phyloP scores from a whole-genome alignment of 2,329 filamentous ascomycete species.

The Ophiocordyceps unilateralis region DNA sequence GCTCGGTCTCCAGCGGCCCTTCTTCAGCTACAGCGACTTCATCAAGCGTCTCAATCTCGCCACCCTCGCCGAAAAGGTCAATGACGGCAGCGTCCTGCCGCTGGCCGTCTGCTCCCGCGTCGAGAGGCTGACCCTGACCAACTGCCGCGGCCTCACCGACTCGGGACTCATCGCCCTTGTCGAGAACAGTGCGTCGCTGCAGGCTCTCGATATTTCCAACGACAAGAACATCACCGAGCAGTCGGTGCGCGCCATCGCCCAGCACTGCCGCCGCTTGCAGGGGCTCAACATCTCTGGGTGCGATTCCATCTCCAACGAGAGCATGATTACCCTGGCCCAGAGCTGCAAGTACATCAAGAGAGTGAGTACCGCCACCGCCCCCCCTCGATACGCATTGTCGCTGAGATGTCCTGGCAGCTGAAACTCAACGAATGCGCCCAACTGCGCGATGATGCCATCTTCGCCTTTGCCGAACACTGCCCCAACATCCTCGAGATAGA shows the following conservation, averaged over 20 bases:
- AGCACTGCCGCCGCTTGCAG: constrained; percentile 71
- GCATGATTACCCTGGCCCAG: constrained; percentile 62
- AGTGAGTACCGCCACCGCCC: constrained; percentile 28
- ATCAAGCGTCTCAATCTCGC: constrained; percentile 87
- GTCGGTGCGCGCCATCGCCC: constrained; percentile 61
- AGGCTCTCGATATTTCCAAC: constrained; percentile 81
- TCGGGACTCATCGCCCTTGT: constrained; percentile 65
- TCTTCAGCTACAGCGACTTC: constrained; percentile 78
- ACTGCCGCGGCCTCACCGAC: constrained; percentile 74
- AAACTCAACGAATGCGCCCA: constrained; percentile 91
- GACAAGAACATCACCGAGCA: constrained; percentile 70
- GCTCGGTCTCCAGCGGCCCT: constrained; percentile 53
- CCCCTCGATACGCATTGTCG: background rate
- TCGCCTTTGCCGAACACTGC: constrained; percentile 75
- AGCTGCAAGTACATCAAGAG: constrained; percentile 77
- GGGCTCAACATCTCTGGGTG: constrained; percentile 87
- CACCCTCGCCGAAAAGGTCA: constrained; percentile 55
- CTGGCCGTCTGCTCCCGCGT: constrained; percentile 76
- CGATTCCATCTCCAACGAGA: constrained; percentile 68
- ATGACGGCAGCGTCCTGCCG: constrained; percentile 74
- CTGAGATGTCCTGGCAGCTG: constrained; percentile 32
- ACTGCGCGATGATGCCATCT: constrained; percentile 63
- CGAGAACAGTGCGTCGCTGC: constrained; percentile 58
- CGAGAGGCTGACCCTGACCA: constrained; percentile 82
- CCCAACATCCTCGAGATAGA: constrained; percentile 94